Conservation (phyloP, 2,329 filamentous ascomycete genomes). For the Coniochaeta hoffmannii region DNA sequence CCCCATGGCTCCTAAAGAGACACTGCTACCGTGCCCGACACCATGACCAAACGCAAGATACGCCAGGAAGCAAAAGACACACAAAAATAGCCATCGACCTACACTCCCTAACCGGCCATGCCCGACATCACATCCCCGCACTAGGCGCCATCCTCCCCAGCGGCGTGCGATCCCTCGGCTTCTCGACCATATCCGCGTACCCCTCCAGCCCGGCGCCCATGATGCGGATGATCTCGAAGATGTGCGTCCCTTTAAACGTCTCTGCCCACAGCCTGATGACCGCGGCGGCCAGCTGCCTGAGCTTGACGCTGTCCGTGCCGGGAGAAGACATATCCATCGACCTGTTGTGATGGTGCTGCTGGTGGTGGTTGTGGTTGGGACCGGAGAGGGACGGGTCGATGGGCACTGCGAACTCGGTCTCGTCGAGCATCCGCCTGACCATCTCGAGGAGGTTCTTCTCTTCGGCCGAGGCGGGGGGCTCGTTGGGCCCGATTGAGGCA, state of each 20-base stretch:
- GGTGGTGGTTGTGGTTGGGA: conserved; percentile 17
- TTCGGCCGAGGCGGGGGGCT: conserved; percentile 41
- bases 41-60: too few species aligned
- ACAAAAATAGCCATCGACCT: too few species aligned
- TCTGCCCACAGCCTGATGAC: conserved; percentile 55
- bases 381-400: conserved; percentile 48
- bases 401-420: conserved; percentile 55
- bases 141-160: conserved; percentile 23
- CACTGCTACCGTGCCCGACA: too few species aligned
- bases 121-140: conserved; percentile 2
- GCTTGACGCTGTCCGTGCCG: conserved; percentile 37
- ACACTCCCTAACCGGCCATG: background rate
- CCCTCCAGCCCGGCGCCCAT: conserved; percentile 50
- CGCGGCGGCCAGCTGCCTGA: conserved; percentile 48
- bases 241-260: conserved; percentile 53
- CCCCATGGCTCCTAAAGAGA: too few species aligned
- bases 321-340: conserved; percentile 30
- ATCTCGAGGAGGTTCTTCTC: conserved; percentile 49
- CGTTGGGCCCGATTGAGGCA: conserved; percentile 40
- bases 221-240: conserved; percentile 52
- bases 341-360: conserved; percentile 20
- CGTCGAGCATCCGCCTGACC: conserved; percentile 51
- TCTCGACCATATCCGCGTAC: conserved; percentile 50
- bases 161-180: conserved; percentile 40
- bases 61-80: too few species aligned